These are phyloP conservation scores for Aspergillus coremiiformis DNA, from an alignment of 495 filamentous ascomycete species.

Conservation along the genomic window DNA sequence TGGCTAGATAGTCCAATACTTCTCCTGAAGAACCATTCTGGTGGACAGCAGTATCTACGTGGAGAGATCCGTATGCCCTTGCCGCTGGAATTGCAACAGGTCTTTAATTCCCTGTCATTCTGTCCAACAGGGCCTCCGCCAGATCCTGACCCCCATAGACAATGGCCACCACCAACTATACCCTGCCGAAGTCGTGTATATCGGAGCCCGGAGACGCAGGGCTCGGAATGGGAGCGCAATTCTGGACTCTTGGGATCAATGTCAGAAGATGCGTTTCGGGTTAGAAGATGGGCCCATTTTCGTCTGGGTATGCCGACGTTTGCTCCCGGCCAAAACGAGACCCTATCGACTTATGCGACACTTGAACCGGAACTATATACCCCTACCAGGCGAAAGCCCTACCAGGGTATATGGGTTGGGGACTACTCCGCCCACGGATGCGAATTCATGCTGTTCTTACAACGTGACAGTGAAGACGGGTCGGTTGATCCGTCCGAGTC, in stretches of 20 bases:
- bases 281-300: slow-evolving; percentile 65
- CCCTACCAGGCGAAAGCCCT: slow-evolving; percentile 71
- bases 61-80: slow-evolving; percentile 50
- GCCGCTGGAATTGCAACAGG: slow-evolving; percentile 33
- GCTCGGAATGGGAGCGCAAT: slow-evolving; percentile 33
- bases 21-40: slow-evolving; percentile 41
- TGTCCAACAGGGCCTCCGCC: slow-evolving; percentile 32
- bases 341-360: slow-evolving; percentile 67
- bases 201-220: slow-evolving; percentile 23
- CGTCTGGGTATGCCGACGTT: slow-evolving; percentile 24
- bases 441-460: slow-evolving; percentile 76
- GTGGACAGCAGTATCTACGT: slow-evolving; percentile 17
- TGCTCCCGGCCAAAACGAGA: slow-evolving; percentile 48
- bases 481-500: neutral
- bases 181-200: slow-evolving; percentile 43
- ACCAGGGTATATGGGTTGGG: slow-evolving; percentile 84
- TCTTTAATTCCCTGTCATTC: slow-evolving; percentile 42
- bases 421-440: slow-evolving; percentile 84
- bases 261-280: slow-evolving; percentile 59
- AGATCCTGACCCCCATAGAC: slow-evolving; percentile 23
- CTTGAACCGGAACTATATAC: slow-evolving; percentile 65
- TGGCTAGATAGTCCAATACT: slow-evolving; percentile 67
- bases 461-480: slow-evolving; percentile 43
- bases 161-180: slow-evolving; percentile 73
- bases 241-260: slow-evolving; percentile 40